Evolutionary conservation across 2,329 filamentous ascomycete species (phyloP).

Genomic region (Neophaeococcomyces aloes): DNA sequence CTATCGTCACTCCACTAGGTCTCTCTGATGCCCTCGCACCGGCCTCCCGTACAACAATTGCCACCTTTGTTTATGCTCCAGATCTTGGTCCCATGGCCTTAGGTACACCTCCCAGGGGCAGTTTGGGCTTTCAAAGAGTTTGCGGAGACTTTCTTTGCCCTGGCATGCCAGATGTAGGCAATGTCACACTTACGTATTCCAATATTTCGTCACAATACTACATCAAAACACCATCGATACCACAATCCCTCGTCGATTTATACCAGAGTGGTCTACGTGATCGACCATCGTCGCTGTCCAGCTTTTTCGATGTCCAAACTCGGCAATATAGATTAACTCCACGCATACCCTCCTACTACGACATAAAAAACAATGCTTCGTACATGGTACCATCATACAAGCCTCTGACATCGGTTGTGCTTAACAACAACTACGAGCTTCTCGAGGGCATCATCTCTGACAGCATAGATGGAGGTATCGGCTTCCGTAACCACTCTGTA

Average conservation of each 20-base stretch:
- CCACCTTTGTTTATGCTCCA: conserved; percentile 29
- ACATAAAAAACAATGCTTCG: conserved; percentile 6
- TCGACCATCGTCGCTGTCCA: conserved; percentile 28
- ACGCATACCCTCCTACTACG: not conserved
- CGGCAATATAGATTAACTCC: conserved; percentile 17
- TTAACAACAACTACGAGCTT: conserved; percentile 25
- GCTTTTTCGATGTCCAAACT: conserved; percentile 36
- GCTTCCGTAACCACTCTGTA: conserved; percentile 36
- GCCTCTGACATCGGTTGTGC: conserved; percentile 25
- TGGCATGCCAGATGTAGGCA: conserved; percentile 23
- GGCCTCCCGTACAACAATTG: conserved; percentile 8
- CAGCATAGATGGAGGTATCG: conserved; percentile 31
- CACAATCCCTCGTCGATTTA: conserved; percentile 26
- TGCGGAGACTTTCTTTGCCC: conserved; percentile 21
- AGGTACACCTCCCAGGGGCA: conserved; percentile 30
- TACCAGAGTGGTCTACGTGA: conserved; percentile 29
- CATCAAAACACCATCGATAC: conserved; percentile 20
- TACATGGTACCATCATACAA: conserved; percentile 27
- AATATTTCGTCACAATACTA: conserved; percentile 1
- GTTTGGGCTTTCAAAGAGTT: conserved; percentile 25
- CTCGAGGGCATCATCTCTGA: conserved; percentile 32
- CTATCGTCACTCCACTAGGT: conserved; percentile 38
- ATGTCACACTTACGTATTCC: conserved; percentile 22
- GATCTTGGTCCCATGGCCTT: conserved; percentile 31
- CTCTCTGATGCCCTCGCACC: conserved; percentile 32